Evolutionary conservation across 805 yeast genomes (phyloP), one percentile per base, ranked within the genome.

Genomic region (Myxozyma vanderwaltii): DNA sequence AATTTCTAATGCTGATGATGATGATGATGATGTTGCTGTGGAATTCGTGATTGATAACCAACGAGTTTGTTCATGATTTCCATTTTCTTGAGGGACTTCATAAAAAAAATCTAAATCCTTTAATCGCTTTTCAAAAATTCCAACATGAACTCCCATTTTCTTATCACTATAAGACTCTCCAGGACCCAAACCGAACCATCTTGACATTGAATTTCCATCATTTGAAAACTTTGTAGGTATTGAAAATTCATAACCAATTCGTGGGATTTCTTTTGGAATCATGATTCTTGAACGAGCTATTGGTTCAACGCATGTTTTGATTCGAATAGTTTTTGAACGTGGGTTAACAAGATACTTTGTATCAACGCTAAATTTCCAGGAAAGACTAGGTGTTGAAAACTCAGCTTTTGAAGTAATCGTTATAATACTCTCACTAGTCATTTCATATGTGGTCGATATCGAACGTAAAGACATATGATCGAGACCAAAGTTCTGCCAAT

Each of bases 71-170:
- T 67, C 63, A 33, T 72, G 72, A 58, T 74, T 75, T 27, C 77
- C 76, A 52, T 70, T 71, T 44, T 74, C 77, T 61, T 75, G 77
- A 0, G 77, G 77, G 40, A 66, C 72, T 15, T 74, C 76, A 58
- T 74, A 74, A 27, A 49, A 47, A 41, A 63, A 66, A 51, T 68
- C 70, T 21, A 72, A 60, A 0, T 65, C 64, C 3, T 46, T 58
- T 19, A 59, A 65, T 2, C 58, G 33, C n/a, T 55, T 35, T 8
- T 46, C 44, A 54, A 66, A 66, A 1, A 68, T 36, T 4, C 75
- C 77, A 38, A 72, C 45, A 43, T 51, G 63, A 29, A 68, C 70
- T 13, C 70, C 71, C 19, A 63, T 67, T 40, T 67, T 65, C 54
- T 72, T 70, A 56, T 75, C 78, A 15, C 70, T 59, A 59, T 75